Conservation (phyloP, 805 yeast genomes). For the Spathaspora girioi region DNA sequence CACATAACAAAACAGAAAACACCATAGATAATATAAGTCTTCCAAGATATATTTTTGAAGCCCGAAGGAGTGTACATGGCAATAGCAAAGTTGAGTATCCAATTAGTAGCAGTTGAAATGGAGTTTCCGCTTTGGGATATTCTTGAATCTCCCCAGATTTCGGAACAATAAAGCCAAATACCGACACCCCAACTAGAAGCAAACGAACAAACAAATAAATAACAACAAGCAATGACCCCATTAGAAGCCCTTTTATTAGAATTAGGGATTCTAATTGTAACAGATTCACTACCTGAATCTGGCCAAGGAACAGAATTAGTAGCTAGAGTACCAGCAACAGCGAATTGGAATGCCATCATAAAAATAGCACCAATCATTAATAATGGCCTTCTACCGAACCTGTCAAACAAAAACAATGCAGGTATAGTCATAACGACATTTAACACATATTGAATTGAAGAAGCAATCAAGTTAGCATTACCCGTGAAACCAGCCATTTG, state of each 20-base stretch:
- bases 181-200: conserved; percentile 54
- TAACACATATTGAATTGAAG: conserved; percentile 56
- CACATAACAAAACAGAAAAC: conserved; percentile 48
- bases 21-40: conserved; percentile 55
- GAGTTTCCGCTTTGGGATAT: conserved; percentile 68
- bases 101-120: conserved; percentile 64
- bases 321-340: conserved; percentile 40
- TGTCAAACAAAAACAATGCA: conserved; percentile 57
- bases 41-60: conserved; percentile 55
- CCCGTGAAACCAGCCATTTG: conserved; percentile 59
- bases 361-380: conserved; percentile 45
- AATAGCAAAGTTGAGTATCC: conserved; percentile 66
- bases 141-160: conserved; percentile 54
- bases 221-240: conserved; percentile 48
- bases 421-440: conserved; percentile 57
- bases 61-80: conserved; percentile 65
- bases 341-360: conserved; percentile 42
- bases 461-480: conserved; percentile 48
- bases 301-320: conserved; percentile 32
- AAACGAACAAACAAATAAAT: conserved; percentile 54
- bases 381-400: conserved; percentile 65
- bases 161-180: conserved; percentile 66
- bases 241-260: conserved; percentile 33
- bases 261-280: conserved; percentile 33
- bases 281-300: conserved; percentile 27